Evolutionary conservation across 805 yeast genomes (phyloP), one percentile per base, ranked within the genome.

Genomic region (Maudiozyma bulderi): DNA sequence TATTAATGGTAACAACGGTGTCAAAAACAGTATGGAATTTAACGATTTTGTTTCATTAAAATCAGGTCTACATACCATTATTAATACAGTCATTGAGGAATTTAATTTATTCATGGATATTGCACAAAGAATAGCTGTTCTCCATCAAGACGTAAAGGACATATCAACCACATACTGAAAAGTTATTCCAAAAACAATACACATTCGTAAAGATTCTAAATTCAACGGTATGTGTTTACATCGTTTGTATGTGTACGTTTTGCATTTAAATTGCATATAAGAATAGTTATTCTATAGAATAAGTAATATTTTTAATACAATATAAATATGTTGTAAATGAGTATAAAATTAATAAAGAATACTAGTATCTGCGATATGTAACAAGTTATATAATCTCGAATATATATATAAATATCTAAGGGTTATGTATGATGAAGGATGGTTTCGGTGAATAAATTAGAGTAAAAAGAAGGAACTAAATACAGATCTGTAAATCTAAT

Each of bases 31-130:
- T 26, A 11, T 14, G 20, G 47, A 54, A 38, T 52, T 55, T n/a
- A 48, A 53, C 9, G 60, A 59, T 33, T 37, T 56, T 26, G 52
- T 52, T n/a, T 52, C 53, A 13, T 51, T 62, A 46, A 65, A 62
- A 46, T 58, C 61, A 5, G 69, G 69, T 11, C 48, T 76, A 65
- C 81, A 60, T 50, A 71, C 75, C 54, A 74, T 84, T 30, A 77
- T 82, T 13, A 74, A 75, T 45, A 81, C 86, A 0, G 73, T 85
- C 29, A 77, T 78, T 49, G 81, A 80, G 56, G 91, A 84, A 64
- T 84, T 82, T 60, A 71, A 72, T 42, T 67, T 84, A 47, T 85
- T 83, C 64, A 81, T 84, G 80, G 90, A 84, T 62, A 71, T 82
- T 42, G 83, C 90, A 45, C 86, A 84, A 61, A 75, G 78, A 40